Evolutionary conservation across 148 eudicot species (phyloP).

Genomic region (Limonium bicolor): DNA sequence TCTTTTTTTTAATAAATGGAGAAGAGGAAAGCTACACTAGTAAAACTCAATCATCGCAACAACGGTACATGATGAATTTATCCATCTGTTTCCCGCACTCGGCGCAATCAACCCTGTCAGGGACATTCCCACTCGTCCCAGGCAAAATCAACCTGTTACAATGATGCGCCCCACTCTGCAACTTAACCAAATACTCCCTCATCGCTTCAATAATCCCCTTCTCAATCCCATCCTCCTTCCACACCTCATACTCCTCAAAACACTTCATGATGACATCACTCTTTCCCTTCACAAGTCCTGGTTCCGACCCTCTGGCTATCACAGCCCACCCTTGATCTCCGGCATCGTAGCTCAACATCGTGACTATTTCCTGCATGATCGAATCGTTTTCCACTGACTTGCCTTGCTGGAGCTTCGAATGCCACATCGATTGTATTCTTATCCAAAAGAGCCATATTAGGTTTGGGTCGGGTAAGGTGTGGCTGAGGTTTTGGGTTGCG

Average conservation of each 20-base stretch:
- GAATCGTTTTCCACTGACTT: conserved; percentile 21
- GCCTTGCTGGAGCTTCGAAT: conserved; percentile 33
- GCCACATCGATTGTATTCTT: conserved; percentile 36
- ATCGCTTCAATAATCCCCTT: conserved; percentile 38
- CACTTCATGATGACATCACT: conserved; percentile 11
- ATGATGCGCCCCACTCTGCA: conserved; percentile 42
- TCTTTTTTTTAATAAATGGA: too few species aligned
- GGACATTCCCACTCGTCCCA: conserved; percentile 19
- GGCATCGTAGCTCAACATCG: conserved; percentile 27
- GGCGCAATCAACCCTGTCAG: conserved; percentile 20
- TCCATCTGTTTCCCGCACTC: conserved; percentile 14
- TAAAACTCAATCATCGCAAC: conserved; percentile 4
- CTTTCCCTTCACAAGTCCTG: conserved; percentile 19
- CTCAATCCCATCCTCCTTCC: conserved; percentile 10
- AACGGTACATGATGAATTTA: conserved; percentile 14
- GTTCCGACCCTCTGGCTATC: conserved; percentile 17
- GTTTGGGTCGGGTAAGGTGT: conserved; percentile 15
- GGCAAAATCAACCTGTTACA: conserved; percentile 59
- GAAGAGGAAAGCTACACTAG: too few species aligned
- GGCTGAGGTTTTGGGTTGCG: conserved; percentile 15
- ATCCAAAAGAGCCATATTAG: conserved; percentile 42
- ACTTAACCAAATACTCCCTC: conserved; percentile 15
- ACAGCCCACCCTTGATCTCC: conserved; percentile 38
- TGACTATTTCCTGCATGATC: conserved; percentile 23
- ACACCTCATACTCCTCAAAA: conserved; percentile 6